These are phyloP conservation scores for Diutina mesorugosa DNA, from an alignment of 1,139 yeast species.

Conservation along the genomic window DNA sequence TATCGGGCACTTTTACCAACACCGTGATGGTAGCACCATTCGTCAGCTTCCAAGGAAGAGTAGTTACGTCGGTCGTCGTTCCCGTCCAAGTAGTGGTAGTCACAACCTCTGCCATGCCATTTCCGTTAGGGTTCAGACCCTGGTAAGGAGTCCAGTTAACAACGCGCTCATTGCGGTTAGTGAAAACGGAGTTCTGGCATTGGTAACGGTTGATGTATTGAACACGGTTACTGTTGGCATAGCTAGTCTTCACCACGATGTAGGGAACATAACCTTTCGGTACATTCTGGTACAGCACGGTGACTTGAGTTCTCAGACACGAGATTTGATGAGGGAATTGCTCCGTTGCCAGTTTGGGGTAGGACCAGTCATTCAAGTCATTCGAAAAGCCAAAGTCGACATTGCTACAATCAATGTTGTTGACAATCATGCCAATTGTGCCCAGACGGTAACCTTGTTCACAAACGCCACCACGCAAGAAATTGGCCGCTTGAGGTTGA, in stretches of 20 bases:
- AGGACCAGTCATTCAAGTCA: not conserved
- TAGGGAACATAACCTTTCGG: constrained; percentile 23
- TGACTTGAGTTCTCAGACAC: constrained; percentile 2
- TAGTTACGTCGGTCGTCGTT: not conserved
- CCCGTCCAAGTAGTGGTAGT: not conserved
- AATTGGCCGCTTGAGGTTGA: not conserved
- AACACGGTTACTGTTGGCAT: not conserved
- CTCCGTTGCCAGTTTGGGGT: not conserved
- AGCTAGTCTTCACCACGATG: constrained; percentile 8
- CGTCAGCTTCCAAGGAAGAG: not conserved
- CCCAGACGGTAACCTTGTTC: constrained; percentile 14
- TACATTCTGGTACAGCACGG: constrained; percentile 10
- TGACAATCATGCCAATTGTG: constrained; percentile 10
- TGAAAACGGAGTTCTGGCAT: not conserved
- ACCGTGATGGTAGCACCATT: not conserved
- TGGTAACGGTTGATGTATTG: not conserved
- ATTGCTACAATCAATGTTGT: constrained; percentile 11
- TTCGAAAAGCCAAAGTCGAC: constrained; percentile 6
- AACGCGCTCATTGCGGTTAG: not conserved
- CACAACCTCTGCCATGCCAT: not conserved
- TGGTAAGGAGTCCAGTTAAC: not conserved
- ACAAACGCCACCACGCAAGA: constrained; percentile 8
- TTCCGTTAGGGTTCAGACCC: not conserved
- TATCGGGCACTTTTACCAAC: not conserved
- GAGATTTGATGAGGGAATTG: constrained; percentile 10